These are phyloP conservation scores for Leccinum rimulosum DNA, from an alignment of 768 basidiomycete species.

Conservation along the genomic window DNA sequence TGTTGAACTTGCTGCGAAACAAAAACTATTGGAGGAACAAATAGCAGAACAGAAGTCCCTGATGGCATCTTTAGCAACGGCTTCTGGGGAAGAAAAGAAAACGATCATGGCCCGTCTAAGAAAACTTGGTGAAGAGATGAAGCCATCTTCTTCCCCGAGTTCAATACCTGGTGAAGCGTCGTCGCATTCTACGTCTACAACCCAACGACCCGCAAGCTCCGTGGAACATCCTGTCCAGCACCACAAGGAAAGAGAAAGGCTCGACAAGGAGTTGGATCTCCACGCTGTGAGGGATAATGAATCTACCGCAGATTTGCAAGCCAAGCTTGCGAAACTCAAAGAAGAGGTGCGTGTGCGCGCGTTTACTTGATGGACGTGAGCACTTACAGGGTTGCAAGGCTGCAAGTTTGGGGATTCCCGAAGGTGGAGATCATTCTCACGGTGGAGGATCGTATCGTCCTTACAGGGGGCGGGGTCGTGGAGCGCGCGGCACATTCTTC, in stretches of 20 bases:
- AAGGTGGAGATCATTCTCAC: slow-evolving; percentile 39
- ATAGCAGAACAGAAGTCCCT: slow-evolving; percentile 88
- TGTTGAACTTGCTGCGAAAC: slow-evolving; percentile 65
- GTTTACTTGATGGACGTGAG: not conserved
- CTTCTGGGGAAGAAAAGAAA: slow-evolving; percentile 73
- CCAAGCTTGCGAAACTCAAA: slow-evolving; percentile 72
- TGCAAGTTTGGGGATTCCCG: slow-evolving; percentile 68
- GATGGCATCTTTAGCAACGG: slow-evolving; percentile 65
- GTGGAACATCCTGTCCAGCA: slow-evolving; percentile 40
- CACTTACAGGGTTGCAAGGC: slow-evolving; percentile 45
- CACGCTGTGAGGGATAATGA: slow-evolving; percentile 42
- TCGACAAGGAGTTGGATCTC: slow-evolving; percentile 85
- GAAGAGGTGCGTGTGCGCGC: slow-evolving; percentile 57
- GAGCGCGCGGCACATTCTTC: slow-evolving; percentile 53
- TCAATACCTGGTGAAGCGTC: slow-evolving; percentile 30
- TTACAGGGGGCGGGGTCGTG: slow-evolving; percentile 67
- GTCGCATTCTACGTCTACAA: slow-evolving; percentile 25
- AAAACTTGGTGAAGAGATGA: slow-evolving; percentile 80
- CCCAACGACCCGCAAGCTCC: slow-evolving; percentile 23
- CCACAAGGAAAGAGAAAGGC: slow-evolving; percentile 58
- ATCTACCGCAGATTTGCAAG: slow-evolving; percentile 69
- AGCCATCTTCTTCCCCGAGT: slow-evolving; percentile 32
- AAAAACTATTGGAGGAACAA: slow-evolving; percentile 73
- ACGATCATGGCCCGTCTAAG: slow-evolving; percentile 72
- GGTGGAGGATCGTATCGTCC: slow-evolving; percentile 50